Evolutionary conservation across 257 asterid species (phyloP).

Genomic region (Capsicum pubescens): DNA sequence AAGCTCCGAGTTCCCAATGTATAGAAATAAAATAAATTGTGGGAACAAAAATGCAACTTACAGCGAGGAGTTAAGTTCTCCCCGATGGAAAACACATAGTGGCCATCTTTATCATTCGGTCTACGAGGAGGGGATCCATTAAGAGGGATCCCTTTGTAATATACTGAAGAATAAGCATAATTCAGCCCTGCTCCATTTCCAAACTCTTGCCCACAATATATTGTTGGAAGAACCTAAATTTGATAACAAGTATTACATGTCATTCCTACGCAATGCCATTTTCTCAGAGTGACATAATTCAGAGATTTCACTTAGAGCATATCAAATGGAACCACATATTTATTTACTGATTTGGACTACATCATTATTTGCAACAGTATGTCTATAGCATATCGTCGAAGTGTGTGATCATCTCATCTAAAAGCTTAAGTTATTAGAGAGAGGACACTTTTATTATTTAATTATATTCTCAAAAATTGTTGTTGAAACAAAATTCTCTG

Average conservation of each 20-base stretch:
- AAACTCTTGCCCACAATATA: slow-evolving; percentile 67
- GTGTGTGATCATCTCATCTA: no score
- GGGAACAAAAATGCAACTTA: slow-evolving; percentile 47
- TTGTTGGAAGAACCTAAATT: slow-evolving; percentile 71
- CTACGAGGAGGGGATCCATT: no score
- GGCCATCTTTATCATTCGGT: slow-evolving; percentile 88
- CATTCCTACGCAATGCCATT: background rate
- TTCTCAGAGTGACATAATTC: slow-evolving; percentile 13
- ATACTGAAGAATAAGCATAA: slow-evolving; percentile 75
- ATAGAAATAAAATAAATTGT: background rate
- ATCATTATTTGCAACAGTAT: background rate
- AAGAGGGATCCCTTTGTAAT: slow-evolving; percentile 70
- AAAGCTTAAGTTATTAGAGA: no score
- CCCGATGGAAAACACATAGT: slow-evolving; percentile 71
- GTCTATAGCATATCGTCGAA: background rate
- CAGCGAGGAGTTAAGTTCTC: slow-evolving; percentile 90
- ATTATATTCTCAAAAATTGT: no score
- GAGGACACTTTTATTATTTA: no score
- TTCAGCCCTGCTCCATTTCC: slow-evolving; percentile 53
- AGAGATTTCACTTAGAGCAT: slow-evolving; percentile 10
- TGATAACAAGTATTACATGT: slow-evolving; percentile 21
- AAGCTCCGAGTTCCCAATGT: no score
- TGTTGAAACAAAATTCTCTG: background rate
- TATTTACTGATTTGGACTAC: background rate
- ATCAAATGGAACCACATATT: background rate